Evolutionary conservation across 306 rosid genomes (phyloP), one percentile per base, ranked within the genome.

Genomic region (Boehmeria nivea): DNA sequence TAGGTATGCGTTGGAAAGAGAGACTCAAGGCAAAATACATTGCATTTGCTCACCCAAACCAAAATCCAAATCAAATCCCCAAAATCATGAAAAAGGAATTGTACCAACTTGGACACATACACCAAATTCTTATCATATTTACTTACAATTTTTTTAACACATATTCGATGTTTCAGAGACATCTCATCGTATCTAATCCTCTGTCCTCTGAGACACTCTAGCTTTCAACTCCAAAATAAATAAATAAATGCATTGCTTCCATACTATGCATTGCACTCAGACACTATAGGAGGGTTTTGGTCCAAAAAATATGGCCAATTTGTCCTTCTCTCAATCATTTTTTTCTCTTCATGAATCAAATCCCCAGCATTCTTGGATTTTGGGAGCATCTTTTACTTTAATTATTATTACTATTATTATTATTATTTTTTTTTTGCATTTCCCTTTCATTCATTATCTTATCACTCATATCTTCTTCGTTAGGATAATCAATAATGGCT

Each of bases 291-390:
- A 19, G 14, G 14, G 21, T 26, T 8, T 28, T 8, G 7, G 22
- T 53, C 39, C 23, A 15, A 5, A 18, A 34, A 54, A n/a, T 51
- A 27, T n/a, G 23, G 27, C 26, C 26, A 54, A 17, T 34, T 34
- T 16, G 43, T 12, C 16, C 43, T 28, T 17, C 25, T 14, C 21
- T n/a, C 43, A 31, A 33, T 54, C 59, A 54, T 18, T 33, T 13
- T 31, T 43, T 31, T 27, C 23, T 27, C 25, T 27, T 2, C 13
- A 33, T 27, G 14, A 33, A 34, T 25, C 27, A 33, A 46, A 9
- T 19, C 23, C 59, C 5, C 44, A 31, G 57, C 44, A 54, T 54
- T 54, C 44, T 54, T 36, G 59, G 44, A 36, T 54, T 54, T 54
- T 54, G 59, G 17, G 59, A 31, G 44, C 42, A 54, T 36, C 44